phyloP scores from a whole-genome alignment of 2,329 filamentous ascomycete species.

The Curvularia eragrostidis region DNA sequence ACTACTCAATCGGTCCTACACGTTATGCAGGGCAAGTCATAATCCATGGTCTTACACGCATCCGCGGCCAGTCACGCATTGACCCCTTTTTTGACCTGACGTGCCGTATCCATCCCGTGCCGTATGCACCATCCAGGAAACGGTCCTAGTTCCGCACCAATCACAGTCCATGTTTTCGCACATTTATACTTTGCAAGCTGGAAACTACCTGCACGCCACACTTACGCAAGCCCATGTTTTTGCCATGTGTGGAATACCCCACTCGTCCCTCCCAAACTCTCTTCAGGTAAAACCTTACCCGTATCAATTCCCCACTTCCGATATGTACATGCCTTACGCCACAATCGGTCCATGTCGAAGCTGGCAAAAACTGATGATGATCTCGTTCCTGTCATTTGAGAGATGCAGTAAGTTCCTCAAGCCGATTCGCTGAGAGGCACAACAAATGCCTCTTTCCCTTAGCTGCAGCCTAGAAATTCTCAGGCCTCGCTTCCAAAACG shows the following conservation, averaged over 20 bases:
- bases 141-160: not conserved
- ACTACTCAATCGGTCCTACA: not conserved
- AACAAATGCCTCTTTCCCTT: not conserved
- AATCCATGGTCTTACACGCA: not conserved
- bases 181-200: not conserved
- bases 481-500: not conserved
- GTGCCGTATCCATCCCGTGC: not conserved
- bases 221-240: not conserved
- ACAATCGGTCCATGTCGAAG: not conserved
- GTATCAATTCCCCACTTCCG: not conserved
- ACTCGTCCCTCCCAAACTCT: not conserved
- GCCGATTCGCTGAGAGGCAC: not conserved
- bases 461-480: not conserved
- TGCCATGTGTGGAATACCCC: not conserved
- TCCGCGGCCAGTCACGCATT: not conserved
- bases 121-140: not conserved
- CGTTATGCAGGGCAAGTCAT: not conserved
- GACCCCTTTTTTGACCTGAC: not conserved
- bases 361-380: not conserved
- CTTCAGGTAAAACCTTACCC: not conserved
- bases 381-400: not conserved
- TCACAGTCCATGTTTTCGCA: not conserved
- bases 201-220: not conserved
- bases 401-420: not conserved
- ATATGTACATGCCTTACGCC: not conserved